Conservation (phyloP, 768 basidiomycete genomes). For the Hirschioporus abietinus region DNA sequence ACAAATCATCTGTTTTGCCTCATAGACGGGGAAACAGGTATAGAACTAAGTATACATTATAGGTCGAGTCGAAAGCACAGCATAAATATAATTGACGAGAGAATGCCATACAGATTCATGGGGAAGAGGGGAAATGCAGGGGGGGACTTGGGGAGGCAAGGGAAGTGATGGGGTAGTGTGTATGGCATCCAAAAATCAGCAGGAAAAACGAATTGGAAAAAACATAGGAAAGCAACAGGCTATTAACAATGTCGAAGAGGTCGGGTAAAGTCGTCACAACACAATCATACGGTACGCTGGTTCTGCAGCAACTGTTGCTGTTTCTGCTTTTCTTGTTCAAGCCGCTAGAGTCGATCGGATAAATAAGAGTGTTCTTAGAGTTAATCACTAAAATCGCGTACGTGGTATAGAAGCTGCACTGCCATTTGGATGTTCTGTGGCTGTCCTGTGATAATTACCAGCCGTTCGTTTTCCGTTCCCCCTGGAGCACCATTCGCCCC, state of each 20-base stretch:
- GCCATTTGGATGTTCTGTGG: slow-evolving; percentile 96
- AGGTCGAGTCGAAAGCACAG: not conserved
- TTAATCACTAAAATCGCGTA: slow-evolving; percentile 30
- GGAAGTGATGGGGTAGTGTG: not conserved
- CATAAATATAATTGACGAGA: slow-evolving; percentile 5
- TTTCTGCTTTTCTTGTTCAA: slow-evolving; percentile 89
- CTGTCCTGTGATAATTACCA: slow-evolving; percentile 97
- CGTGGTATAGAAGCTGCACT: slow-evolving; percentile 84
- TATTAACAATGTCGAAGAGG: slow-evolving; percentile 49
- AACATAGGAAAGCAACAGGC: slow-evolving; percentile 26
- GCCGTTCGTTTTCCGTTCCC: slow-evolving; percentile 78
- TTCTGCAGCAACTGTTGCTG: slow-evolving; percentile 30
- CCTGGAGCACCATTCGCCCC: slow-evolving; percentile 67
- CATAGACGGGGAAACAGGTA: not conserved
- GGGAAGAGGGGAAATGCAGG: not conserved
- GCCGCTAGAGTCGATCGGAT: slow-evolving; percentile 42
- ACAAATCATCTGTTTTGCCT: not conserved
- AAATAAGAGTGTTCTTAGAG: slow-evolving; percentile 2
- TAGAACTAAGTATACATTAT: slow-evolving; percentile 1
- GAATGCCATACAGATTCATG: not conserved
- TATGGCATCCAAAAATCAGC: slow-evolving; percentile 17
- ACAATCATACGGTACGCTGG: not conserved
- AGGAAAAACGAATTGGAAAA: slow-evolving; percentile 20
- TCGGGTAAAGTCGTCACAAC: slow-evolving; percentile 43
- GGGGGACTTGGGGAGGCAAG: not conserved